Evolutionary conservation across 192 early-diverging fungal species (phyloP), one percentile per base, ranked within the genome.

Genomic region (Linnemannia zychae): DNA sequence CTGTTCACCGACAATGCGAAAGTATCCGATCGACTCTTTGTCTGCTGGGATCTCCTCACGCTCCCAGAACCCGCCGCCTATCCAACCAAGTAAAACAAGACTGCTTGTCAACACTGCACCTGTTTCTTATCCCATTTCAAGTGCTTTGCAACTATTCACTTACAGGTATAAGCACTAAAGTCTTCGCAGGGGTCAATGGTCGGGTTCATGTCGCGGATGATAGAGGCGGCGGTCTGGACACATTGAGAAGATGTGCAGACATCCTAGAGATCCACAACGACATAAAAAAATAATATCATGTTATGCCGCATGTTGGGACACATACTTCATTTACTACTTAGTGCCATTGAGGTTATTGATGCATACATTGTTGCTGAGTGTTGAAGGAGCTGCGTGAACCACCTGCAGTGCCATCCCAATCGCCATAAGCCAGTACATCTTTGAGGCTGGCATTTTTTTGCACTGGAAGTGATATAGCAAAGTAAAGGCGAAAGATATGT

Each of bases 121-220:
- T 88, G 87, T 88, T 22, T 50, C 17, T 68, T 7, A n/a, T 68
- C 5, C 7, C 37, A 20, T 7, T 12, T 72, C 22, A 18, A 31
- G 36, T 47, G 7, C 60, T 52, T 24, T 4, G 31, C 36, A 22
- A 37, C 48, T 47, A 44, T 24, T 37, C 12, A 72, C 77, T 79
- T 90, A 93, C 93, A 92, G 31, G 88, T 83, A 74, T 86, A 95
- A 53, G 88, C 79, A 75, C 90, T 94, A 78, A 95, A 95, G 72
- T 95, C 93, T 18, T 88, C 77, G 70, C 94, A 95, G 1, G 94
- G 93, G 86, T 95, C 91, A 0, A 79, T 86, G 13, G 79, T 60
- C 5, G 81, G 34, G 74, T 92, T 87, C 66, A 95, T 88, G 34
- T 89, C 89, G 7, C 50, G 40, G n/a, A 94, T 69, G 46, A 95